phyloP scores from a whole-genome alignment of 1,284 basidiomycete genomes.

The Cystobasidiaceae sp. region DNA sequence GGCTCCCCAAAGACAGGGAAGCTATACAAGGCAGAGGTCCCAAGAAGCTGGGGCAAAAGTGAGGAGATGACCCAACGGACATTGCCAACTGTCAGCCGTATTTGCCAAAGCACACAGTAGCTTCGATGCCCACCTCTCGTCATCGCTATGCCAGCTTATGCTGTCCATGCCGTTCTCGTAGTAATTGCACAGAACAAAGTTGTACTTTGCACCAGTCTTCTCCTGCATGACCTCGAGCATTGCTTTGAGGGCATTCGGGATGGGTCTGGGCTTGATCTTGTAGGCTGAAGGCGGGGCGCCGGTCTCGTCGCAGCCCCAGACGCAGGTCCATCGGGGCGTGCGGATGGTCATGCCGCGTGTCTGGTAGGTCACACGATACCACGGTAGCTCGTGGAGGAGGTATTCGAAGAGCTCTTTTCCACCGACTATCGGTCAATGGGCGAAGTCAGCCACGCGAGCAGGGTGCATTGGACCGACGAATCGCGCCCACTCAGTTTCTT shows the following conservation, averaged over 20 bases:
- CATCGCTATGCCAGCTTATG: constrained; percentile 49
- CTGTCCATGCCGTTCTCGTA: constrained; percentile 48
- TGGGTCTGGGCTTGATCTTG: constrained; percentile 40
- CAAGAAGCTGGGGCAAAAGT: constrained; percentile 4
- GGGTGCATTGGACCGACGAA: no score
- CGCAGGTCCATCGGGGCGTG: constrained; percentile 47
- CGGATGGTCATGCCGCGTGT: constrained; percentile 43
- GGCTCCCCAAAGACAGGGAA: constrained; percentile 45
- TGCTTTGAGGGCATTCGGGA: constrained; percentile 32
- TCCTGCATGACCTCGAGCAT: constrained; percentile 39
- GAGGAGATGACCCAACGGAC: not conserved
- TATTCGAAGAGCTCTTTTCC: constrained; percentile 40
- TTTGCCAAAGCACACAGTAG: no score
- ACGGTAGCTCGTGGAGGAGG: constrained; percentile 43
- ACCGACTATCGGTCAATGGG: not conserved
- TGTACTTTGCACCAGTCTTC: constrained; percentile 45
- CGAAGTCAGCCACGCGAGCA: no score
- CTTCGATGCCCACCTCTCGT: constrained; percentile 46
- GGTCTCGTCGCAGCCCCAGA: constrained; percentile 46
- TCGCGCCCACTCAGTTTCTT: constrained; percentile 23
- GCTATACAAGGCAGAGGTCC: constrained; percentile 48
- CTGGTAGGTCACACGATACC: constrained; percentile 46
- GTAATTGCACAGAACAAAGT: constrained; percentile 44
- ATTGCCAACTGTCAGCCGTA: no score
- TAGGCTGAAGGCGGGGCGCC: constrained; percentile 37